Evolutionary conservation across 2,329 filamentous ascomycete species (phyloP).

Genomic region (Trichophyton schoenleinii): DNA sequence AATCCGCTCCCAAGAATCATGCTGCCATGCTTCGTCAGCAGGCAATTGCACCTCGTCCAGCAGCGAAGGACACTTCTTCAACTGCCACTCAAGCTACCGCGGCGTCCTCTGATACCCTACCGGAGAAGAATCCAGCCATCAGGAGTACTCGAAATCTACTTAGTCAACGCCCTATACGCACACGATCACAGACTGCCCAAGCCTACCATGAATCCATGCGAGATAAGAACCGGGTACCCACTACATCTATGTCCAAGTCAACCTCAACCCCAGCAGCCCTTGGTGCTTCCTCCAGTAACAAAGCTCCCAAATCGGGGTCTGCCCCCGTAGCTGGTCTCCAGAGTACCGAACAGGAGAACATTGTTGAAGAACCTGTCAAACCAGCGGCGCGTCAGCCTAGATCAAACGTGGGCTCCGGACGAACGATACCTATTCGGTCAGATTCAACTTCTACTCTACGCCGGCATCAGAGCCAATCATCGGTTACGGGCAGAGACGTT

Average conservation of each 20-base stretch:
- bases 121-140: conserved; percentile 4
- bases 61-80: conserved; percentile 14
- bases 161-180: conserved; percentile 29
- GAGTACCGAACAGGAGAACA: not conserved
- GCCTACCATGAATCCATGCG: conserved; percentile 25
- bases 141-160: conserved; percentile 21
- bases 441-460: not conserved
- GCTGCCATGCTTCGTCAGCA: conserved; percentile 37
- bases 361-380: not conserved
- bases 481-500: not conserved
- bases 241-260: conserved; percentile 21
- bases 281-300: not conserved
- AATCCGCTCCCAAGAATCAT: conserved; percentile 30
- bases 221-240: conserved; percentile 19
- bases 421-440: not conserved
- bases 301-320: not conserved
- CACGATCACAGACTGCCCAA: conserved; percentile 24
- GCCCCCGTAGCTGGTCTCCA: not conserved
- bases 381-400: no score
- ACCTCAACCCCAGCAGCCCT: conserved; percentile 23
- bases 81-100: conserved; percentile 9
- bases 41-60: conserved; percentile 24
- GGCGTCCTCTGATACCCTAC: not conserved
- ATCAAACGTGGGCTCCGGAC: not conserved
- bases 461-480: not conserved